phyloP scores from a whole-genome alignment of 768 basidiomycete genomes.

The Stropharia rugosoannulata region DNA sequence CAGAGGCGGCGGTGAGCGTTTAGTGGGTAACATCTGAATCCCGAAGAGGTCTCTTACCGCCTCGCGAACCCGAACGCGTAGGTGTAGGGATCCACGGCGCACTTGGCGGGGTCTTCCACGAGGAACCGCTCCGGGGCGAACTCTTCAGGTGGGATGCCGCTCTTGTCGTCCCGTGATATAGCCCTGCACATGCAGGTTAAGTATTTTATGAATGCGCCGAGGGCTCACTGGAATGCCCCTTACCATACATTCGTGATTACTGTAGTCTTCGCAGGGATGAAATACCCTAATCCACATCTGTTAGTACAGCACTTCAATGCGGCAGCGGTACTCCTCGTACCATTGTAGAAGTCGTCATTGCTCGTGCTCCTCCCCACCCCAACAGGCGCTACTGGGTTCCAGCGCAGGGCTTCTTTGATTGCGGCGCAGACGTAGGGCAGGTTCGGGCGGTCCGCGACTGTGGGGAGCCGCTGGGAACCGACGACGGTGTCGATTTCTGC shows the following conservation, averaged over 20 bases:
- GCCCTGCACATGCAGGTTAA: neutral
- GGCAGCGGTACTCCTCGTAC: neutral
- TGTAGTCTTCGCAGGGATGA: slow-evolving; percentile 9
- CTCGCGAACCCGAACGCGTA: neutral
- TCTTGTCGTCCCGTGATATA: neutral
- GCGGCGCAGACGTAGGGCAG: slow-evolving; percentile 9
- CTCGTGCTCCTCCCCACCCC: neutral
- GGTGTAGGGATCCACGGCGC: neutral
- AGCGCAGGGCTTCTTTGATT: slow-evolving; percentile 16
- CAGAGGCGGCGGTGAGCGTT: too few species aligned
- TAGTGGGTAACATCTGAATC: neutral
- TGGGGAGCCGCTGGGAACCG: slow-evolving; percentile 4
- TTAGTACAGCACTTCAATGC: neutral
- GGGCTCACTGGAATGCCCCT: neutral
- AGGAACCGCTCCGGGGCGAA: neutral
- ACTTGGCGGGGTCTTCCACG: neutral
- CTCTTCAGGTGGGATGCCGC: neutral
- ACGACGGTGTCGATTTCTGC: slow-evolving; percentile 9
- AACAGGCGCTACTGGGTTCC: slow-evolving; percentile 10
- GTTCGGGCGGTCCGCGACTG: slow-evolving; percentile 1
- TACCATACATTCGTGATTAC: slow-evolving; percentile 11
- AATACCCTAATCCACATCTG: slow-evolving; percentile 2
- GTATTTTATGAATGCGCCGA: neutral
- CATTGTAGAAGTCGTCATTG: neutral
- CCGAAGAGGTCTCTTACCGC: neutral